A percentile compares a stretch with the other conserved stretches of the same genome.
These are phyloP conservation scores for Medicago ruthenica DNA, from an alignment of 306 rosid genomes.

Conservation along the genomic window DNA sequence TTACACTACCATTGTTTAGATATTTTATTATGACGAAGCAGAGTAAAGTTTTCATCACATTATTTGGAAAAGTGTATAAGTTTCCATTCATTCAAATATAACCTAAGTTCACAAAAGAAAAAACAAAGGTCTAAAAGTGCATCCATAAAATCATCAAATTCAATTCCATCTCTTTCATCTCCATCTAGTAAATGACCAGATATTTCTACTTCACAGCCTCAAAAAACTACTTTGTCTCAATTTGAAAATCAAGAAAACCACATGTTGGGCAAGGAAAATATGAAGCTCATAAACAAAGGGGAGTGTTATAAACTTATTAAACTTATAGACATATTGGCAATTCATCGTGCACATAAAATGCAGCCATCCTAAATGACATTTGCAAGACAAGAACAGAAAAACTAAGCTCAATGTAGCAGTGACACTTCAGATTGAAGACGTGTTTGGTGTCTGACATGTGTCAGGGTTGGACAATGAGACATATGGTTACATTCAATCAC, in stretches of 20 bases:
- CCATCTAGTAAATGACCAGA: conserved; percentile 13
- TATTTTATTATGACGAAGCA: too few relatives aligned
- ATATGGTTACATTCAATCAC: neutral
- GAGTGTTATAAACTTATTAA: neutral
- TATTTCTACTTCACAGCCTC: neutral
- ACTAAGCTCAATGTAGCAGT: neutral
- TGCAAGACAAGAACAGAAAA: conserved; percentile 9
- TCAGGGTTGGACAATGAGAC: too few relatives aligned
- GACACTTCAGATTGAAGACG: neutral
- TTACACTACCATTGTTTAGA: too few relatives aligned
- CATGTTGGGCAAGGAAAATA: neutral
- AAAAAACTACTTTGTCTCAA: conserved; percentile 15
- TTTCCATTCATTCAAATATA: neutral
- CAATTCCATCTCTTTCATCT: conserved; percentile 1
- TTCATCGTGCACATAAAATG: conserved; percentile 12
- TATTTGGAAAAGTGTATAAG: neutral
- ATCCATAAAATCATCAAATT: conserved; percentile 28
- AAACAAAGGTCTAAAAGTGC: neutral
- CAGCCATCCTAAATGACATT: conserved; percentile 27
- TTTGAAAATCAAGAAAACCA: conserved; percentile 16
- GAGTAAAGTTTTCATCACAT: too few relatives aligned
- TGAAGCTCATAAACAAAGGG: conserved; percentile 19
- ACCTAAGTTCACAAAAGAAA: conserved; percentile 7
- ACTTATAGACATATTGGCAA: neutral
- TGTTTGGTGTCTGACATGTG: too few relatives aligned